Evolutionary conservation across 306 rosid genomes (phyloP).

Genomic region (Morella rubra): DNA sequence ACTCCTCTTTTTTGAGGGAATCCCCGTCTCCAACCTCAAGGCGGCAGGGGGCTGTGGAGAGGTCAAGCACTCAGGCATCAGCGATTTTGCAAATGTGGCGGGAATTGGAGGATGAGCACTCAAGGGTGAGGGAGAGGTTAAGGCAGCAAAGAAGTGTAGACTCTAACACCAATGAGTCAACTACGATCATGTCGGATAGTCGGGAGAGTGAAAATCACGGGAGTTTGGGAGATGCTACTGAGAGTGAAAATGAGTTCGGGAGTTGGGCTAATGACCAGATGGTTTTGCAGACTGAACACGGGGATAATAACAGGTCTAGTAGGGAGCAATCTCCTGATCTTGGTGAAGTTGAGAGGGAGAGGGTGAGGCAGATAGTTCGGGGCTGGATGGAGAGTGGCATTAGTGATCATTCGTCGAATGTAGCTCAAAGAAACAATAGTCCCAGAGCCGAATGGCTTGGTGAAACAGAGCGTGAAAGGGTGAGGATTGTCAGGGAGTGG

Average conservation of each 20-base stretch:
- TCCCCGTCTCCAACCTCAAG: slow-evolving; percentile 90
- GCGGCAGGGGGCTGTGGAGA: slow-evolving; percentile 82
- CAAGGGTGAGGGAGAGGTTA: slow-evolving; percentile 87
- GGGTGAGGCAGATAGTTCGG: slow-evolving; percentile 92
- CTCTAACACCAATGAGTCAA: slow-evolving; percentile 65
- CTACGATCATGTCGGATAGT: slow-evolving; percentile 64
- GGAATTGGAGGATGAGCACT: slow-evolving; percentile 95
- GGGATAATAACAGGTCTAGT: slow-evolving; percentile 64
- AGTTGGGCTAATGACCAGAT: slow-evolving; percentile 81
- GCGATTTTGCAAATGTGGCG: slow-evolving; percentile 97
- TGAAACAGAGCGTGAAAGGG: slow-evolving; percentile 99
- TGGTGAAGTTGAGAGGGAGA: slow-evolving; percentile 98
- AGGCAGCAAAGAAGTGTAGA: slow-evolving; percentile 73
- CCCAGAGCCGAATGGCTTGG: slow-evolving; percentile 98
- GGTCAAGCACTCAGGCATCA: slow-evolving; percentile 91
- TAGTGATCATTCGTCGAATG: slow-evolving; percentile 72
- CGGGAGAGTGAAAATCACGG: slow-evolving; percentile 85
- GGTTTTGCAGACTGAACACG: slow-evolving; percentile 53
- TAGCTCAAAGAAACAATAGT: slow-evolving; percentile 64
- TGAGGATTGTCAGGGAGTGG: slow-evolving; percentile 97
- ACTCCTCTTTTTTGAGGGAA: slow-evolving; percentile 90
- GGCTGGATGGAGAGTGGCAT: slow-evolving; percentile 99
- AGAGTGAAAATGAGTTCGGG: slow-evolving; percentile 91
- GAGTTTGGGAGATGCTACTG: slow-evolving; percentile 88
- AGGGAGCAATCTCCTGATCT: slow-evolving; percentile 99